Evolutionary conservation across 108 stramenopile genomes (phyloP).

Genomic region (Discostella stelligeroides): DNA sequence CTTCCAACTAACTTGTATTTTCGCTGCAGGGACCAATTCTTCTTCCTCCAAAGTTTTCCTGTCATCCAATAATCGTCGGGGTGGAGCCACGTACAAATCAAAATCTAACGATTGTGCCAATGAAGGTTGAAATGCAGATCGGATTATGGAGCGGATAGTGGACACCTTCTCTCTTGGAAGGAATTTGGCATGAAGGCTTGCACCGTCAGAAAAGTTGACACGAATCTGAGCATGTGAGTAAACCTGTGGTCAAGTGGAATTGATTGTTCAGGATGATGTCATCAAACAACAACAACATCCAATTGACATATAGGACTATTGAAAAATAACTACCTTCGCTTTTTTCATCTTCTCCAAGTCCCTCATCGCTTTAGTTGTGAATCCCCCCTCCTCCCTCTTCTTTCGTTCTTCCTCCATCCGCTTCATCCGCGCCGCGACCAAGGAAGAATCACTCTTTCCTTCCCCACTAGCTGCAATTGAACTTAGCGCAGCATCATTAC

Average conservation of each 20-base stretch:
- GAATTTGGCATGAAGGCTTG: constrained; percentile 68
- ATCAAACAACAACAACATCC: too few relatives aligned
- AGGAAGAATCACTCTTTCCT: constrained; percentile 53
- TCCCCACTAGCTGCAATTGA: constrained; percentile 18
- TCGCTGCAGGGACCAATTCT: constrained; percentile 81
- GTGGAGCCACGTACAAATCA: constrained; percentile 83
- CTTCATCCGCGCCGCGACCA: constrained; percentile 61
- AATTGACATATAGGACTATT: background rate
- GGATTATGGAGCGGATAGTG: constrained; percentile 44
- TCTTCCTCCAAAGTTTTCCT: constrained; percentile 60
- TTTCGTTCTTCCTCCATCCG: constrained; percentile 57
- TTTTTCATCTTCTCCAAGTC: constrained; percentile 78
- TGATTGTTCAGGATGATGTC: too few relatives aligned
- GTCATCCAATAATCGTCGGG: constrained; percentile 55
- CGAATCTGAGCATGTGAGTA: constrained; percentile 72
- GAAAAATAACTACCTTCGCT: constrained; percentile 53
- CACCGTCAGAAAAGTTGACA: constrained; percentile 71
- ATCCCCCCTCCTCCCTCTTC: constrained; percentile 68
- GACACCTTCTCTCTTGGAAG: constrained; percentile 55
- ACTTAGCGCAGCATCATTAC: constrained; percentile 8
- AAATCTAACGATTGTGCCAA: constrained; percentile 39
- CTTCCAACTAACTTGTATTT: constrained; percentile 80
- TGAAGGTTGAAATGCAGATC: constrained; percentile 27
- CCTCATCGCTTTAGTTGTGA: constrained; percentile 87
- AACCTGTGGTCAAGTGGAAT: too few relatives aligned